These are phyloP conservation scores for Leccinum pachyderme DNA, from an alignment of 1,284 basidiomycete genomes.

Conservation along the genomic window DNA sequence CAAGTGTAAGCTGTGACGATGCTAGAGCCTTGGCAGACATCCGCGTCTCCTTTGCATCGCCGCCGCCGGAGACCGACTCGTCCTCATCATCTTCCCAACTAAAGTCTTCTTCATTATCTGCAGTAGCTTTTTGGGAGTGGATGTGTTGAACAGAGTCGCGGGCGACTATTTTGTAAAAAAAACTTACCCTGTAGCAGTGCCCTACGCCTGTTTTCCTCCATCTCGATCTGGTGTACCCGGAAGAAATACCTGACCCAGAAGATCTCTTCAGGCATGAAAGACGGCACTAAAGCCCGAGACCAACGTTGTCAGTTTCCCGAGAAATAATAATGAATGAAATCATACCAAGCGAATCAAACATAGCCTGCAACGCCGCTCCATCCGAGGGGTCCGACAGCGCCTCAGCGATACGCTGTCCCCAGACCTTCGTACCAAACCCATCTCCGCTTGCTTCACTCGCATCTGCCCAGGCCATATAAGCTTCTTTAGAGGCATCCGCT, in stretches of 20 bases:
- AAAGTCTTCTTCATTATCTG: constrained; percentile 71
- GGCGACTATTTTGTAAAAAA: neutral
- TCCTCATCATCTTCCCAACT: constrained; percentile 81
- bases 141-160: constrained; percentile 10
- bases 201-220: constrained; percentile 81
- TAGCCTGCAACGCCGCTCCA: constrained; percentile 57
- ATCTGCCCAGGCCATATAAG: constrained; percentile 62
- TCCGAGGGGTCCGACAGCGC: constrained; percentile 51
- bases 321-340: constrained; percentile 8
- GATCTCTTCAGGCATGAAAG: constrained; percentile 59
- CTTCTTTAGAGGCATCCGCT: constrained; percentile 53
- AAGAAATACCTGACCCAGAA: constrained; percentile 96
- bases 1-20: constrained; percentile 34
- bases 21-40: constrained; percentile 10
- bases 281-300: constrained; percentile 56
- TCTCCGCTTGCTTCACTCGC: constrained; percentile 47
- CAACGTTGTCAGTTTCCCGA: constrained; percentile 4
- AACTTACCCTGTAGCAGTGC: constrained; percentile 71
- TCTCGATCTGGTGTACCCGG: constrained; percentile 81
- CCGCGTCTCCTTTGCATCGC: constrained; percentile 10
- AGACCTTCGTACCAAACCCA: constrained; percentile 58
- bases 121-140: constrained; percentile 40
- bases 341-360: constrained; percentile 62
- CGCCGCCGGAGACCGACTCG: constrained; percentile 39
- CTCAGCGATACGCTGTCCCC: constrained; percentile 51